Base-by-base conservation (phyloP, 2,329 filamentous ascomycete species). In the Neopestalotiopsis sp. region DNA sequence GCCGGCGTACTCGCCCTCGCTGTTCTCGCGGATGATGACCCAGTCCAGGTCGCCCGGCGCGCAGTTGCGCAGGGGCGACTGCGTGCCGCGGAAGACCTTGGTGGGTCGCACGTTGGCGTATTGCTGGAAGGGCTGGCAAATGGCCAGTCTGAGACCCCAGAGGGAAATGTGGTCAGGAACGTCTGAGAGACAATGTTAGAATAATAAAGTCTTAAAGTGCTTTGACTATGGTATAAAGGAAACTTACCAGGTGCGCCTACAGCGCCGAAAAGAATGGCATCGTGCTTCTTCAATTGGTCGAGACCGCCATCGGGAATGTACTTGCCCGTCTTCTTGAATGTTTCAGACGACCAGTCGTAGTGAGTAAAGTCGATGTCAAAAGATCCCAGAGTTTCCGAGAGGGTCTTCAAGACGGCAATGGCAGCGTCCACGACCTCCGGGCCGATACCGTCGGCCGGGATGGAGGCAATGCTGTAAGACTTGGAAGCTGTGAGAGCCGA, bases 11-110 rank as follows among this genome's bases (percentile, higher is more conserved):
- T 91, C 89, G 66, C 89, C 89, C 72, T 91, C 89, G 32, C 87
- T 89, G 78, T 91, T 91, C 79, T 91, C 90, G 30, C 89, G 87
- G 56, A 91, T 81, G 67, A 91, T 90, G 10, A 91, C 87, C 88
- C 89, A 91, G 78, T 91, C 88, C 0, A 91, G 79, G 66, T 90
- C 86, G 0, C 87, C 86, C 0, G 82, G 79, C 70, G 81, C 78
- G 74, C 87, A 80, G 76, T 87, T 83, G 24, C 79, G 76, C 0
- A 91, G 80, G 0, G 89, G 89, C 0, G 88, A 90, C 67, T 86
- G 80, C 0, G 87, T 89, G 17, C 89, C 89, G 9, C 83, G 83
- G 69, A 91, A 85, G n/a, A 90, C 86, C 20, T 85, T 86, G 1
- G 88, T 90, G 0, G 89, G 90, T 2, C 90, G 85, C 0, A 91